Evolutionary conservation across 2,329 filamentous ascomycete genomes (phyloP), one percentile per base, ranked within the genome.

Genomic region (Aspergillus tubingensis): DNA sequence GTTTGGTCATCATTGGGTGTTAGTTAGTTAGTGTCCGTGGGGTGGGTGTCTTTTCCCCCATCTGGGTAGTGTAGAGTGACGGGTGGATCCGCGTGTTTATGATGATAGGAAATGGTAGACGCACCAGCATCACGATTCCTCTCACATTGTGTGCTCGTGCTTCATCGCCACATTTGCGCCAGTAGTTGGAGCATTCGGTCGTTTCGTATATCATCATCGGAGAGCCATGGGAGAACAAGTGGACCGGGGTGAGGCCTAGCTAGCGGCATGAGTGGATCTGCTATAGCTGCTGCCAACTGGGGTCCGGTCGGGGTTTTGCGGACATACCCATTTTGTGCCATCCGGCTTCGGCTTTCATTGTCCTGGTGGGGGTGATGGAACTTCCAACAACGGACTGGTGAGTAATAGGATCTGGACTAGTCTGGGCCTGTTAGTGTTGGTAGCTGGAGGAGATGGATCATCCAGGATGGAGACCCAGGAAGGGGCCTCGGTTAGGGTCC

Each of bases 351-450:
- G 32, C 11, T 36, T 36, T 36, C 32, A 36, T 36, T 2, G 11
- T 15, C 2, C 11, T 36, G 5, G 11, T 36, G 30, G 30, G 30
- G 30, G 11, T 36, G 11, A 36, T 13, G 11, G 11, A 5, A 36
- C 5, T 36, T 15, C 32, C 4, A 36, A 36, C 32, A 13, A 36
- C 2, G 11, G 32, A 13, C 32, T 13, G 32, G 11, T 11, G 11
- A 36, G 32, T 36, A 36, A 6, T 36, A 13, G 32, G 11, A 36
- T 13, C 4, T 36, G 84, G 0, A 88, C 85, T 2, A 86, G 86
- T 7, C 85, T 82, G 43, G 62, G 3, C 62, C 64, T 71, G 23
- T 2, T 25, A 7, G 6, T 25, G 53, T 50, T 32, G n/a, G 13
- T 23, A 38, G 19, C 23, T 11, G 36, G 39, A 47, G 32, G 25